phyloP scores from a whole-genome alignment of 2,329 filamentous ascomycete genomes.

The Tothia fuscella region DNA sequence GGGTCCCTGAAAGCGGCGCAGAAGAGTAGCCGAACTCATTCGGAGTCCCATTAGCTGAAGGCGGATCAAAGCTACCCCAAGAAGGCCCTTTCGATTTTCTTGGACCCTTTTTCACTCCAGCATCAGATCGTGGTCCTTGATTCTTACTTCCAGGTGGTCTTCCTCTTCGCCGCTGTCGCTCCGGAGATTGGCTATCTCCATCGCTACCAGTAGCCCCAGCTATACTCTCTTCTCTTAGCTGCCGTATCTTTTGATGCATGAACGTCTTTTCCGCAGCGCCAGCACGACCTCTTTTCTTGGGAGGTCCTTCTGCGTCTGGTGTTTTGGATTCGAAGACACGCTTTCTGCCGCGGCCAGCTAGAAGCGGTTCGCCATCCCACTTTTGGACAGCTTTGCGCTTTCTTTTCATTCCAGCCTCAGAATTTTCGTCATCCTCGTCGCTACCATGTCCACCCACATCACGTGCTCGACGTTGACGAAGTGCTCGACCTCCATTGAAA shows the following conservation, averaged over 20 bases:
- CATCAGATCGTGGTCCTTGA: slow-evolving; percentile 32
- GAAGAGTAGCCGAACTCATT: no score
- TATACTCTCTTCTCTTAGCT: slow-evolving; percentile 11
- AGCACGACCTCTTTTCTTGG: slow-evolving; percentile 6
- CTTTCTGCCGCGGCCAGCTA: slow-evolving; percentile 4
- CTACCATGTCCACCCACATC: slow-evolving; percentile 27
- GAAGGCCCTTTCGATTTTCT: slow-evolving; percentile 14
- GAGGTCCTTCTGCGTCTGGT: slow-evolving; percentile 9
- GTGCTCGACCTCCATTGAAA: slow-evolving; percentile 32
- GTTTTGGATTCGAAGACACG: neutral
- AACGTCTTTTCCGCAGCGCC: slow-evolving; percentile 7
- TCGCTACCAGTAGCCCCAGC: slow-evolving; percentile 12
- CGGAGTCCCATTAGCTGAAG: no score
- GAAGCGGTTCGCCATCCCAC: slow-evolving; percentile 5
- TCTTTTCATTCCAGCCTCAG: slow-evolving; percentile 6
- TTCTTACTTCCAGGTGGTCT: slow-evolving; percentile 36
- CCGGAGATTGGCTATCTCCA: slow-evolving; percentile 5
- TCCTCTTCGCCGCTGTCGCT: slow-evolving; percentile 19
- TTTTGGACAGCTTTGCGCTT: slow-evolving; percentile 7
- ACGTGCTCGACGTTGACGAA: slow-evolving; percentile 32
- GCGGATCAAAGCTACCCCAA: no score
- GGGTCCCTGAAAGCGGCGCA: no score
- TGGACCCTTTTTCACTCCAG: slow-evolving; percentile 38
- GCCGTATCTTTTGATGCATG: slow-evolving; percentile 7
- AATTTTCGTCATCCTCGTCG: slow-evolving; percentile 14